phyloP scores from a whole-genome alignment of 2,329 filamentous ascomycete species.

The Leptographium procerum region DNA sequence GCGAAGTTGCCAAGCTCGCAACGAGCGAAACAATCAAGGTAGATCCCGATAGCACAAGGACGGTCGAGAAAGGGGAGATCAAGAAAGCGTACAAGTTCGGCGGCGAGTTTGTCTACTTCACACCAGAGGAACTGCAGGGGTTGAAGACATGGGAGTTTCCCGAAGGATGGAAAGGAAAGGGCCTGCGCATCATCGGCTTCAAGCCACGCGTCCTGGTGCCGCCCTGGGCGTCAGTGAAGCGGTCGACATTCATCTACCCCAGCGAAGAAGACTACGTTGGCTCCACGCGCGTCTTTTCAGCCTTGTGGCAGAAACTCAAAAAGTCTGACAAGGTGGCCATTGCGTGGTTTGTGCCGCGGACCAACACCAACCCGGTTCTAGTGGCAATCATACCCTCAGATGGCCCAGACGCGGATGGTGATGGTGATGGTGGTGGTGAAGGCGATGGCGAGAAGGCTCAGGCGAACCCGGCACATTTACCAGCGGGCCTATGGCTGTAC shows the following conservation, averaged over 20 bases:
- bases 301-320: constrained; percentile 77
- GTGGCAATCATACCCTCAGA: constrained; percentile 70
- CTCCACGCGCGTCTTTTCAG: constrained; percentile 85
- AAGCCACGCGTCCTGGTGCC: constrained; percentile 67
- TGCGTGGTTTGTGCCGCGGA: constrained; percentile 79
- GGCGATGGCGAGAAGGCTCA: constrained; percentile 35
- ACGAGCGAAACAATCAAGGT: constrained; percentile 61
- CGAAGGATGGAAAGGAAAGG: constrained; percentile 57
- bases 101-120: constrained; percentile 78
- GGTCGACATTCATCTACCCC: constrained; percentile 87
- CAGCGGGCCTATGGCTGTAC: constrained; percentile 79
- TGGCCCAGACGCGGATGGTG: constrained; percentile 37
- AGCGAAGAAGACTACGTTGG: constrained; percentile 83
- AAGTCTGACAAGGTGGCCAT: constrained; percentile 70
- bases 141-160: constrained; percentile 44
- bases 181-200: constrained; percentile 87
- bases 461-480: constrained; percentile 56
- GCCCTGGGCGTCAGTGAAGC: constrained; percentile 74
- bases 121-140: constrained; percentile 66
- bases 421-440: background rate
- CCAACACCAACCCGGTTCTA: constrained; percentile 67
- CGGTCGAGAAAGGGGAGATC: constrained; percentile 69
- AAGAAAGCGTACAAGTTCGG: constrained; percentile 95
- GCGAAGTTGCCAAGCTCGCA: constrained; percentile 75
- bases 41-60: constrained; percentile 64